Percentiles rank a stretch among this genome's conserved stretches.
These are phyloP conservation scores for Hypoxylon cercidicola DNA, from an alignment of 495 filamentous ascomycete genomes.

Conservation along the genomic window DNA sequence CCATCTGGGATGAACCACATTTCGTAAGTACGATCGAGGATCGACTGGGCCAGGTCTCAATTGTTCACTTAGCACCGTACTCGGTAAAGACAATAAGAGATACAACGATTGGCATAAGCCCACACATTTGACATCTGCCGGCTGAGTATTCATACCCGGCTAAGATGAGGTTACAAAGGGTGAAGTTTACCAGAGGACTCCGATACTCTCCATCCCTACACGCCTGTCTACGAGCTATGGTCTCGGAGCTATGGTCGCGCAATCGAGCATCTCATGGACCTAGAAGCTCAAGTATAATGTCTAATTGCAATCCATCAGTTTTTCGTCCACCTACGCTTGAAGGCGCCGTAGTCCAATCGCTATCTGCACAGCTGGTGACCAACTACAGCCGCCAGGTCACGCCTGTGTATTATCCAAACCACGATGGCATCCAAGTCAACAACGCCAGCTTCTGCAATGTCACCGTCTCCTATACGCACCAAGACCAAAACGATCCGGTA, in stretches of 20 bases:
- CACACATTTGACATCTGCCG: constrained; percentile 20
- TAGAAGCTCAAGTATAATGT: constrained; percentile 7
- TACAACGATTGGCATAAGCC: neutral
- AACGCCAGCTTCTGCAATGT: constrained; percentile 56
- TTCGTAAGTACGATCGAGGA: too few species aligned
- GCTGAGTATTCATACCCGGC: constrained; percentile 11
- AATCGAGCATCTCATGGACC: neutral
- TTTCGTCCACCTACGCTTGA: constrained; percentile 9
- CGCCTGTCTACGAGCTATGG: neutral
- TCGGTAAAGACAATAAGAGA: neutral
- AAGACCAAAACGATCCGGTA: constrained; percentile 50
- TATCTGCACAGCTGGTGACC: constrained; percentile 22
- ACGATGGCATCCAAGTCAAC: constrained; percentile 15
- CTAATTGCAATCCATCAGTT: constrained; percentile 12
- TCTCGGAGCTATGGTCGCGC: too few species aligned
- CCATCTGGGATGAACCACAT: too few species aligned
- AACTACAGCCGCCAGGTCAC: constrained; percentile 29
- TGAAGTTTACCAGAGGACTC: neutral
- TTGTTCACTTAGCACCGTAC: neutral
- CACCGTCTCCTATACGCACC: constrained; percentile 59
- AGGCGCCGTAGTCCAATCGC: constrained; percentile 5
- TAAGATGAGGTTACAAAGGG: constrained; percentile 16
- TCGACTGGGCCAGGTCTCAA: too few species aligned
- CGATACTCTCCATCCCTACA: constrained; percentile 1
- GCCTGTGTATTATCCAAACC: constrained; percentile 26